Base-by-base conservation (phyloP, 164 flowering plant species). In the Sedum album region DNA sequence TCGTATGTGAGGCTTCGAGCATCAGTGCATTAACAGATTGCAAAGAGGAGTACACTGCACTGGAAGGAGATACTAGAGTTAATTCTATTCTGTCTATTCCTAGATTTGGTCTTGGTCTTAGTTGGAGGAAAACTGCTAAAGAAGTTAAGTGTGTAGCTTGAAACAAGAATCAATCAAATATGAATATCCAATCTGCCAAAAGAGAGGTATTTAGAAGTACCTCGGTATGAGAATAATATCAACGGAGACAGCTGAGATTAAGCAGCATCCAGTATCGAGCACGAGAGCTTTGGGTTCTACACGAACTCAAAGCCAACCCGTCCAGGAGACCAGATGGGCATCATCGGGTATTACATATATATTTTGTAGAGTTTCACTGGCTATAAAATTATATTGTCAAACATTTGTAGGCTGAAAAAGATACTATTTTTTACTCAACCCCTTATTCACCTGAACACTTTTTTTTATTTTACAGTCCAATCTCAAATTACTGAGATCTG, bases 31-130 rank as follows among this genome's bases (percentile, higher is more conserved):
- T 51, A 31, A 46, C 8, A 3, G 69, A 67, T 2, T 31, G 68
- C 11, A 70, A 44, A 51, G 76, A 71, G 35, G 77, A 71, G 23
- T 75, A 75, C 74, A 73, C 31, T n/a, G 82, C 73, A 44, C 73
- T 75, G 30, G 71, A 80, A 5, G 81, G 80, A 67, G 67, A 68
- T 31, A 71, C 68, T 44, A 78, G 81, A 64, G 72, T 64, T 1
- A 73, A 75, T 53, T 70, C 81, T 31, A 28, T 77, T 4, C 5
- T 77, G 55, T 79, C 74, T 51, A 62, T 76, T 71, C 75, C 84
- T 42, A 71, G 80, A 46, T 71, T 69, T 66, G 28, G 55, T 5
- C 68, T 39, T 14, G 28, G 55, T 5, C 68, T 39, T 14, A 36
- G 68, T 33, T 66, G 68, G 53, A 41, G 46, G 30, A 41, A 23